Evolutionary conservation across 1,284 basidiomycete species (phyloP), one percentile per base, ranked within the genome.

Genomic region (Austroboletus niveus): DNA sequence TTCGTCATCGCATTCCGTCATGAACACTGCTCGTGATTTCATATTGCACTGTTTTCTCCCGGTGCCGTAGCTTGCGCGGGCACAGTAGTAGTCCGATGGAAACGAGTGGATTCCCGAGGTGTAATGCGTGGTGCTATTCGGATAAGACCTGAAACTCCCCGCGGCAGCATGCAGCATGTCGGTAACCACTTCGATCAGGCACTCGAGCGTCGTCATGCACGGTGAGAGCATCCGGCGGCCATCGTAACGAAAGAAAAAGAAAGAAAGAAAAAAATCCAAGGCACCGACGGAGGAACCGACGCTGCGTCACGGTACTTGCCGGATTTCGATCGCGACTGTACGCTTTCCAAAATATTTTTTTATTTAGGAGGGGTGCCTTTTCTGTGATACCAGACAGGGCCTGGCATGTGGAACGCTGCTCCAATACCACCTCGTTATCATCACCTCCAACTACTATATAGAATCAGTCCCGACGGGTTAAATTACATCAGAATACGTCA

Each of bases 281-380:
- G 61, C 60, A 64, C 62, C 60, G 60, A 58, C 54, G 60, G 60
- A 49, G 45, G 52, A 45, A 41, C 27, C 34, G 38, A 59, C 22
- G 32, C 32, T 24, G 22, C 22, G 22, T 24, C 7, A 35, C 60
- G 60, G 62, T n/a, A 48, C 22, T 59, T 62, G 61, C 60, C 63
- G 60, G 49, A 15, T 40, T 20, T 49, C 44, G 59, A 65, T 62
- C 52, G 29, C 41, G 49, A 60, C 17, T 17, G 17, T 17, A 17
- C 17, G 17, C 17, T 17, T 24, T 24, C 5, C 22, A 24, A 24
- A 24, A 24, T 24, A 24, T 24, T 24, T 24, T 24, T 24, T 24
- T 24, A 41, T 41, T 41, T 42, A 8, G 22, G 17, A 24, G 12
- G 29, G 41, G 54, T 54, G 57, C 45, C 45, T 45, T 30, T 47